Evolutionary conservation across 2,329 filamentous ascomycete genomes (phyloP), one percentile per base, ranked within the genome.

Genomic region (Lecanicillium sp.): DNA sequence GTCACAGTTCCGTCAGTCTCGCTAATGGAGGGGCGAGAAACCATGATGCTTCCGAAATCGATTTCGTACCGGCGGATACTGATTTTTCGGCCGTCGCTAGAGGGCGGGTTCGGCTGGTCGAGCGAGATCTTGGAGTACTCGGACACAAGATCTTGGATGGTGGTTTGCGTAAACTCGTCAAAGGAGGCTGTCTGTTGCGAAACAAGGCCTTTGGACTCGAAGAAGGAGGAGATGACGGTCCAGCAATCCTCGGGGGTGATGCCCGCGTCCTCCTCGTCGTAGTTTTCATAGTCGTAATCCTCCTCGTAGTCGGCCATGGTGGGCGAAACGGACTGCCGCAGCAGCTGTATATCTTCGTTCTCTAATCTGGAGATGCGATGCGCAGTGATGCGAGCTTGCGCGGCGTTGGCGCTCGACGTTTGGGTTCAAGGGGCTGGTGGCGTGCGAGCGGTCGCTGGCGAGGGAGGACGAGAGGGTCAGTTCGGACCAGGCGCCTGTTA

Each of bases 171-270:
- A 62, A 98, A 98, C 64, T 97, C 90, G 69, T 98, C 90, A 70
- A 95, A 98, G 0, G 94, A 98, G 66, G 97, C 91, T 54, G 97
- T 84, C 73, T 98, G 93, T 69, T 98, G 91, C 14, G 93, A 95
- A 19, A 95, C 93, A 26, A 98, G 78, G 60, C 93, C 91, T 70
- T 97, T 98, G 54, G 83, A 80, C 59, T 96, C 89, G 71, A 98
- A 98, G 74, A 96, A 97, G 9, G 93, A 87, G 49, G 87, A 90
- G 65, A 98, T 97, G 62, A 97, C 91, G 55, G 86, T 87, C 93
- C 94, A 98, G 74, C 90, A 96, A 70, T 98, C 94, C 73, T 97
- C 93, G 52, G 90, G 88, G 21, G 90, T 95, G 71, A 97, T 95
- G 58, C 74, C 74, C 51, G 77, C 71, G 53, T 83, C 79, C 29